Evolutionary conservation across 257 asterid genomes (phyloP), one percentile per base, ranked within the genome.

Genomic region (Marsdenia floribunda): DNA sequence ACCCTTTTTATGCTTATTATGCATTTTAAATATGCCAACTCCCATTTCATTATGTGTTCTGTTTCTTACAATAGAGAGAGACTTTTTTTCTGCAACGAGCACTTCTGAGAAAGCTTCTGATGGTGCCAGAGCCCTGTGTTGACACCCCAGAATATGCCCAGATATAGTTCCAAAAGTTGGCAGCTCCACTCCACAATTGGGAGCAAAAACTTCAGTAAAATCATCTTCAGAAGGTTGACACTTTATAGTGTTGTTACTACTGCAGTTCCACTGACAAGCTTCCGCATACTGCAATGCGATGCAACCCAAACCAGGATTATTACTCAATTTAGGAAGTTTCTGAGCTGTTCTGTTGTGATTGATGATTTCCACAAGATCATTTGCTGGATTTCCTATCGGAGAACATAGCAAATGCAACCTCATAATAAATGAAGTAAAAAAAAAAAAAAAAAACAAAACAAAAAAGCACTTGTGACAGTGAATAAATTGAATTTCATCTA

Each of bases 131-230:
- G 86, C 81, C 22, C 82, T 79, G 21, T 86, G 84, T 40, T 84
- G 89, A 80, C 97, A 92, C 35, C 90, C 90, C 40, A 88, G 33
- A 5, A 90, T 79, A 71, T 78, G 29, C 73, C 90, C 88, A 1
- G 93, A 81, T 82, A 92, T 85, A 52, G 90, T 80, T 0, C 94
- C 93, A 29, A 90, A 86, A 11, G 97, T 91, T 15, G 96, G 97
- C 71, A 91, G 90, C 75, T 91, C 96, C 2, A 91, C 90, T 0
- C 97, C 97, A 50, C 97, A 91, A 40, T 92, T 87, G 59, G 97
- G 96, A 78, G 97, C 96, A 29, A 92, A 92, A 13, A 92, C 71
- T 80, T 88, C 85, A 2, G 95, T 91, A 83, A 91, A 90, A 78
- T 90, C 93, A 22, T 91, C 96, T 38, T 80, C 87, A 0, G 79